Base-by-base conservation (phyloP, 208 protist genomes). In the Acanthamoeba divionensis region DNA sequence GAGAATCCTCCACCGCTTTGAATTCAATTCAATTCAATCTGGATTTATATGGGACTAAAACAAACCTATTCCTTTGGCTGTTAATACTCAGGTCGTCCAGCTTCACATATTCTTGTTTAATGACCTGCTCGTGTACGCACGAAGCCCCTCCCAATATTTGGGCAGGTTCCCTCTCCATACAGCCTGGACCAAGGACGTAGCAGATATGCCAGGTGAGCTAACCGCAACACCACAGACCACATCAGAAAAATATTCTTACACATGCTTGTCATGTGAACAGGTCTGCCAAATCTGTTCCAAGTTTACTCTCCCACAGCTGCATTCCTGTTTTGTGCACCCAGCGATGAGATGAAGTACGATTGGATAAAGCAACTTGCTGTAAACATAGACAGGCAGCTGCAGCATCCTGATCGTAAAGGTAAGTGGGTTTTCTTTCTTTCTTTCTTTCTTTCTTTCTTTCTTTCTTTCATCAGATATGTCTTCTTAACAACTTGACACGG, bases 331-430 rank as follows among this genome's bases (percentile, higher is more conserved):
- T 44, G 47, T 13, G 69, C 69, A 21, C 41, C 50, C 47, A 80
- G 69, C 69, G 69, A 80, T 24, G 69, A 80, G 47, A 50, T 38
- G n/a, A 80, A 80, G 69, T 80, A 80, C 69, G 69, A 80, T 29
- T 80, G 69, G 69, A 80, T 80, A 44, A 80, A 80, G 45, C 24
- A 26, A 24, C 69, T 80, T 50, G 69, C 69, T 36, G 57, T 50
- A 26, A 80, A 80, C 69, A 80, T 80, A 44, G 69, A 80, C 21
- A 44, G 69, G 15, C 69, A 80, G 69, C 26, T 80, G 4, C 69
- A 80, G 47, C 47, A 60, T 36, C 47, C 50, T 31, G 69, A 52
- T 5, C 57, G 69, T 31, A 24, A 50, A 7, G 69, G 67, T 77
- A 21, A 24, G 41, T 36, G 36, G 26, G 24, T 63, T 5, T 63